Evolutionary conservation across 805 yeast genomes (phyloP), one percentile per base, ranked within the genome.

Genomic region (Sungouiozyma intestinalis): DNA sequence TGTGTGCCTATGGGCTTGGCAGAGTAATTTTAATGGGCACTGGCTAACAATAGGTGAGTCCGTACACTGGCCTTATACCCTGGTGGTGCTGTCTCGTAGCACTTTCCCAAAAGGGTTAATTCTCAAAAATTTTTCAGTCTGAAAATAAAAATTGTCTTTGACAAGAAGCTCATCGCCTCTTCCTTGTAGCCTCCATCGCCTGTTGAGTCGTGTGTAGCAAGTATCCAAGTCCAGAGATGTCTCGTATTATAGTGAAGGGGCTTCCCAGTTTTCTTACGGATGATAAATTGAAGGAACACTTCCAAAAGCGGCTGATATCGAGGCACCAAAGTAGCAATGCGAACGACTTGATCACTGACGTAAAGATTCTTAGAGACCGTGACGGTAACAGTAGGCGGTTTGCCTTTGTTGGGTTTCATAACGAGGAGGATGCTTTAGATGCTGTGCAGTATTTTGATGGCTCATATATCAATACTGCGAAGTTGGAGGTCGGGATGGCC

Each of bases 171-270:
- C 9, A 6, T 24, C 29, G 11, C 11, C 29, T 24, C 29, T 7
- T 24, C 29, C 9, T 11, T 24, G 11, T 11, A 24, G 11, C 11
- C 29, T n/a, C n/a, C n/a, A n/a, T n/a, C n/a, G n/a, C n/a, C n/a
- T n/a, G n/a, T n/a, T n/a, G n/a, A n/a, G n/a, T n/a, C n/a, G n/a
- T n/a, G n/a, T n/a, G n/a, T n/a, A n/a, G n/a, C n/a, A n/a, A n/a
- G n/a, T n/a, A n/a, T n/a, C n/a, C n/a, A n/a, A n/a, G n/a, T n/a
- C 3, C n/a, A 4, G 32, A 27, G 13, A 77, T 77, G 84, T 88
- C 97, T 16, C 83, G 97, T 64, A 73, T 90, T 41, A 90, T 90
- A 52, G 94, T 90, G 5, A 90, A 85, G 60, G 92, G 94, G 36
- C 71, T 90, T 40, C 97, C 97, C 7, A 67, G 69, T 49, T 84